Evolutionary conservation across 106 monocot species (phyloP), one percentile per base, ranked within the genome.

Genomic region (Platanthera zijinensis): DNA sequence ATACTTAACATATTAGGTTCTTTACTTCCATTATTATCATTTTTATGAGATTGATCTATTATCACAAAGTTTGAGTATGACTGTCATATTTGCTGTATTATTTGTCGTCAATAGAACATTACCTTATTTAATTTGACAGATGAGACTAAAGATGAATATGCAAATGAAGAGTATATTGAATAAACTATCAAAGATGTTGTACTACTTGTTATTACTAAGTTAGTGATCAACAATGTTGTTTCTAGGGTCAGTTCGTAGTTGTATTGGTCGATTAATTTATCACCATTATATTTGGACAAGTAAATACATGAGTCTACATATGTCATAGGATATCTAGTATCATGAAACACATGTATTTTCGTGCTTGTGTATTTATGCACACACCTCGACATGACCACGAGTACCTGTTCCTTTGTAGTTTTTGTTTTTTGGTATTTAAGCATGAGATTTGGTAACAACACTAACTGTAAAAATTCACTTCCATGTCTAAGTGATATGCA

Each of bases 121-220:
- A 74, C 10, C 57, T 63, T 73, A 19, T 67, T 52, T 56, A 54
- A 32, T 21, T 50, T 59, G 47, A n/a, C 83, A 97, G 96, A 93
- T 89, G 96, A 97, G 74, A 97, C 91, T 52, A 93, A 97, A 83
- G 96, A 97, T 78, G 96, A 97, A 82, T 83, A 86, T 83, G 93
- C 89, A 73, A 97, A 97, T 86, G 91, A 91, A 75, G 96, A 97
- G 78, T 97, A 93, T 71, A 89, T 97, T 80, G 96, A 97, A 81
- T 93, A 97, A 39, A 88, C 84, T 11, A 97, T 86, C 50, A 75
- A 81, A 71, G 93, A 91, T 80, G 89, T 86, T 57, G 85, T 93
- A 52, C 81, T 97, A 82, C 87, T 94, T 82, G 96, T 86, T 67
- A 86, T 89, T 52, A 81, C 91, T 59, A 97, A 97, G 77, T 78